Percentiles rank a stretch among this genome's conserved stretches.
Conservation (phyloP, 2,329 filamentous ascomycete species). For the Huntiella decipiens region DNA sequence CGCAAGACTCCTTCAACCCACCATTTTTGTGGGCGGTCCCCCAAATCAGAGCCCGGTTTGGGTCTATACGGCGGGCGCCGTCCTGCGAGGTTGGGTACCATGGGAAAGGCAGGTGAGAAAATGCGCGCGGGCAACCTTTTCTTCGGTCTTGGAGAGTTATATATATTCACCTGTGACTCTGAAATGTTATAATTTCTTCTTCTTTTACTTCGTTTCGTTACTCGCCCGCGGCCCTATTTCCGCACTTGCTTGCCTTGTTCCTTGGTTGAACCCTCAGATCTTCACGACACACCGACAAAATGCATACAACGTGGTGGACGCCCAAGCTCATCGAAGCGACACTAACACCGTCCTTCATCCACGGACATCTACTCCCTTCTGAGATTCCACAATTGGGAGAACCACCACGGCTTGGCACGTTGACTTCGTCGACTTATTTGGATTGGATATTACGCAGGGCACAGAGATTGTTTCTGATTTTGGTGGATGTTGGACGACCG, state of each 20-base stretch:
- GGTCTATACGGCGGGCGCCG: no score
- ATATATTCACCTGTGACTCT: no score
- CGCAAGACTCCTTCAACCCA: no score
- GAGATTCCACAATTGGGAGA: conserved; percentile 41
- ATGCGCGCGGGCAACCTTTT: no score
- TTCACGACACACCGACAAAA: conserved; percentile 8
- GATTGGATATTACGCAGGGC: conserved; percentile 57
- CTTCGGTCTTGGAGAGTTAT: no score
- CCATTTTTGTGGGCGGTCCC: no score
- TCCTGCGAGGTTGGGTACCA: no score
- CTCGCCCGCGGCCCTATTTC: not conserved
- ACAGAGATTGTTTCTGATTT: conserved; percentile 50
- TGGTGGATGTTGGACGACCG: conserved; percentile 49
- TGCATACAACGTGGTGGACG: conserved; percentile 46
- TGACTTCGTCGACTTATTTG: conserved; percentile 55
- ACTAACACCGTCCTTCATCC: conserved; percentile 49
- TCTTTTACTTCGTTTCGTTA: not conserved
- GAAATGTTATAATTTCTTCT: not conserved
- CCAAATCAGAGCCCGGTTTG: no score
- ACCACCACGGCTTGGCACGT: no score
- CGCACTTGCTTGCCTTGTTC: not conserved
- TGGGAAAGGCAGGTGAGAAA: no score
- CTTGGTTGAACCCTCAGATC: not conserved
- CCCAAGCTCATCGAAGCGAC: conserved; percentile 47
- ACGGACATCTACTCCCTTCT: conserved; percentile 41